These are phyloP conservation scores for Penicillium coprophilum DNA, from an alignment of 495 filamentous ascomycete genomes.

Conservation along the genomic window DNA sequence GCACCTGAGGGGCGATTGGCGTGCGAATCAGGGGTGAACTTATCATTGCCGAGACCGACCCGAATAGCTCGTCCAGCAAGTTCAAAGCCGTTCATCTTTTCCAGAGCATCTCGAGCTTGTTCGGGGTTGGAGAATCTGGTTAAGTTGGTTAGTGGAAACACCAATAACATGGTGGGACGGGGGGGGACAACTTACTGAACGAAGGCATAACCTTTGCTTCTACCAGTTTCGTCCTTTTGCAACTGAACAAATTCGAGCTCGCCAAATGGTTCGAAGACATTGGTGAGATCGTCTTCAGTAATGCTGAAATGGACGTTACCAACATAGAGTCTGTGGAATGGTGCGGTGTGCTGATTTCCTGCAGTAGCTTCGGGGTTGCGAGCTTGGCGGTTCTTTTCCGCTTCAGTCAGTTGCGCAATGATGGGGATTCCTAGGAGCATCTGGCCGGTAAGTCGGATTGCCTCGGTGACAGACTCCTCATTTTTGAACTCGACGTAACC, in stretches of 20 bases:
- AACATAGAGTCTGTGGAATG: conserved; percentile 98
- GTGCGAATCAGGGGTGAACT: conserved; percentile 98
- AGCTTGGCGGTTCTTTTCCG: conserved; percentile 98
- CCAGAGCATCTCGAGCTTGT: conserved; percentile 88
- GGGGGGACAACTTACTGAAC: conserved; percentile 76
- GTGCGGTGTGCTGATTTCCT: conserved; percentile 69
- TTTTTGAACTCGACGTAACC: conserved; percentile 99
- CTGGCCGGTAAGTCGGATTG: conserved; percentile 98
- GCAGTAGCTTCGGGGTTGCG: conserved; percentile 72
- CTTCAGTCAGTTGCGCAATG: conserved; percentile 97
- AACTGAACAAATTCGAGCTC: conserved; percentile 97
- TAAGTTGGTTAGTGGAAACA: conserved; percentile 10
- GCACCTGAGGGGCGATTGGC: conserved; percentile 81
- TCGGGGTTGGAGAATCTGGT: conserved; percentile 85
- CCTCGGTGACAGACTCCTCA: conserved; percentile 88
- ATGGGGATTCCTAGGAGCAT: conserved; percentile 98
- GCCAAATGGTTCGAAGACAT: conserved; percentile 97
- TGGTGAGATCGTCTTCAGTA: conserved; percentile 92
- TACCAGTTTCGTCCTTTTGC: conserved; percentile 88
- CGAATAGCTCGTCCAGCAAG: conserved; percentile 96
- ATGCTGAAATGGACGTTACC: conserved; percentile 99
- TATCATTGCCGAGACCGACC: conserved; percentile 99
- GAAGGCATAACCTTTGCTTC: conserved; percentile 96
- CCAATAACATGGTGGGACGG: conserved; percentile 4
- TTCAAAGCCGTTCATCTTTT: conserved; percentile 99